These are phyloP conservation scores for Eucalyptus sideroxylon DNA, from an alignment of 345 rosid genomes.

Conservation along the genomic window DNA sequence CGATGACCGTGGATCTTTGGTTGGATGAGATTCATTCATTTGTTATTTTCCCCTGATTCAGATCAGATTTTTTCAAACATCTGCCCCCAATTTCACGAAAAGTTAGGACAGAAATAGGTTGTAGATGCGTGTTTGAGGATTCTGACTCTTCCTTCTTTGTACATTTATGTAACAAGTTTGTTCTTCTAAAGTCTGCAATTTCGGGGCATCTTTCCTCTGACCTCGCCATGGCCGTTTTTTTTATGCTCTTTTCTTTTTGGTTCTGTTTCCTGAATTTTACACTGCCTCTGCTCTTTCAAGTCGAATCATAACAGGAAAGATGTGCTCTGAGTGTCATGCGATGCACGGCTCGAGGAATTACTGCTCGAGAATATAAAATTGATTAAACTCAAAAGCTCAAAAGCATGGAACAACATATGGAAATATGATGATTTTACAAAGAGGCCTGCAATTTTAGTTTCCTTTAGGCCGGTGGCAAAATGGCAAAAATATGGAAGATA, in stretches of 20 bases:
- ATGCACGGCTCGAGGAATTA: neutral
- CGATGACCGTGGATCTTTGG: neutral
- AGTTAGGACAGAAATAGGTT: neutral
- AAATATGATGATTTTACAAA: neutral
- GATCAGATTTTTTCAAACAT: neutral
- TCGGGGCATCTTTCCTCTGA: neutral
- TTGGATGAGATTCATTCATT: neutral
- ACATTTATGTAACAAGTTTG: neutral
- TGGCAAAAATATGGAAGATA: neutral
- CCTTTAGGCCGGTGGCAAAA: neutral
- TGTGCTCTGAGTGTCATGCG: neutral
- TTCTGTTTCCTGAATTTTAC: neutral
- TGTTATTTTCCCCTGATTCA: neutral
- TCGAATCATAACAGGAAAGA: neutral
- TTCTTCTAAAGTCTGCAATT: neutral
- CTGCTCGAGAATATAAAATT: neutral
- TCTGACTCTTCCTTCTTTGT: neutral
- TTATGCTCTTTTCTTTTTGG: neutral
- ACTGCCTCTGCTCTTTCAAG: neutral
- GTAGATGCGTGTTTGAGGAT: neutral
- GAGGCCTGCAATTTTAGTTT: neutral
- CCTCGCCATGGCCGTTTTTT: neutral
- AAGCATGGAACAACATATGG: neutral
- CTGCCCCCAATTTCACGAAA: neutral
- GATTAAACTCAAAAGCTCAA: neutral